Conservation (phyloP, 2,329 filamentous ascomycete species). For the Ascochyta rabiei region DNA sequence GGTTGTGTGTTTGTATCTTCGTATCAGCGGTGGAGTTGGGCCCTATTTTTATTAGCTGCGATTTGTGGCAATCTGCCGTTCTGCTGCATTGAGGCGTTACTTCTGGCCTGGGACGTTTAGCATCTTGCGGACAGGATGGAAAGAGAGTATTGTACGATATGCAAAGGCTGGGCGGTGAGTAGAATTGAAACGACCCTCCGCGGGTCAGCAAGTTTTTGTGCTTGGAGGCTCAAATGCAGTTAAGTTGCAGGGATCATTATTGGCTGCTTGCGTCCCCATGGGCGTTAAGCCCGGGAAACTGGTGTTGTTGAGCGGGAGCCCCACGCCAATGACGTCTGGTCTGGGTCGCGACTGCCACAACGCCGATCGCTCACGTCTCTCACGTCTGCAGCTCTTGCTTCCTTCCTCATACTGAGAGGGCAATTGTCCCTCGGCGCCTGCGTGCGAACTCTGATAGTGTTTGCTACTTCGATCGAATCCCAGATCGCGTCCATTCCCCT, state of each 20-base stretch:
- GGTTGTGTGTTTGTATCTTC: constrained; percentile 26
- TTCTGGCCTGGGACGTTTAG: constrained; percentile 18
- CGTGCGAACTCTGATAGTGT: constrained; percentile 10
- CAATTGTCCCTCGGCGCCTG: constrained; percentile 27
- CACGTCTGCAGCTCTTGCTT: constrained; percentile 19
- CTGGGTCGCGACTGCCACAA: constrained; percentile 28
- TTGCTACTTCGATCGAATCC: constrained; percentile 13
- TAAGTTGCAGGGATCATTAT: constrained; percentile 11
- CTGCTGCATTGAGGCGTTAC: constrained; percentile 20
- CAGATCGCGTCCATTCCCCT: constrained; percentile 10
- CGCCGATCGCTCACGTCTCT: constrained; percentile 29
- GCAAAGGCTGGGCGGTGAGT: constrained; percentile 18
- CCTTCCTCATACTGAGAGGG: constrained; percentile 22
- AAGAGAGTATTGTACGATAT: constrained; percentile 31
- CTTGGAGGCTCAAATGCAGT: constrained; percentile 13
- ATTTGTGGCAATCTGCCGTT: constrained; percentile 31
- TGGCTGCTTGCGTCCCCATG: constrained; percentile 12
- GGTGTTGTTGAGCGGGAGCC: constrained; percentile 23
- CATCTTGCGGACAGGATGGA: constrained; percentile 24
- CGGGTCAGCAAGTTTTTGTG: constrained; percentile 14
- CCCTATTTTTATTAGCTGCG: constrained; percentile 30
- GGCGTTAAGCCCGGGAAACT: constrained; percentile 11
- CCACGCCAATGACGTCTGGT: constrained; percentile 30
- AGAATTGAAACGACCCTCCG: constrained; percentile 15
- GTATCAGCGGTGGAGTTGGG: constrained; percentile 45